These are phyloP conservation scores for Orbilia oligospora DNA, from an alignment of 2,329 filamentous ascomycete genomes.

Conservation along the genomic window DNA sequence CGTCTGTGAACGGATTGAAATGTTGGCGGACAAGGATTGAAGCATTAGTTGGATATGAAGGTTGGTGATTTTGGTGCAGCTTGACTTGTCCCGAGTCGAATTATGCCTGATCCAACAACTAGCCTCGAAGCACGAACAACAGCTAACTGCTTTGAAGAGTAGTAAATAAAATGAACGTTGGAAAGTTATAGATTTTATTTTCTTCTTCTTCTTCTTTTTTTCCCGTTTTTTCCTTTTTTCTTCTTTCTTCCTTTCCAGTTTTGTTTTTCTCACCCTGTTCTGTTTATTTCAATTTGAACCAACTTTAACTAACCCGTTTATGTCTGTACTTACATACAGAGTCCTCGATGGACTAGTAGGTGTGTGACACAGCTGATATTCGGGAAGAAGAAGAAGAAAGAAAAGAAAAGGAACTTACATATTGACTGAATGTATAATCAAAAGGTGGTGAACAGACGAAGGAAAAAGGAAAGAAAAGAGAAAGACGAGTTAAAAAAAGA, in stretches of 20 bases:
- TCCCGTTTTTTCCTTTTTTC: conserved; percentile 1
- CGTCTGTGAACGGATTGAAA: conserved; percentile 23
- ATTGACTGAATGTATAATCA: too few species aligned
- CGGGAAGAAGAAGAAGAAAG: conserved; percentile 2
- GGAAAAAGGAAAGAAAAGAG: conserved; percentile 4
- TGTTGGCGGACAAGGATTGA: conserved; percentile 45
- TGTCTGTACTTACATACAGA: not conserved
- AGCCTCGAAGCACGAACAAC: conserved; percentile 17
- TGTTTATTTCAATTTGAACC: conserved; percentile 14
- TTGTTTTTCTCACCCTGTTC: too few species aligned
- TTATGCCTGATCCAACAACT: conserved; percentile 29
- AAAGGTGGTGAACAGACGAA: conserved; percentile 1
- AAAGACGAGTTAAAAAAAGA: conserved; percentile 11
- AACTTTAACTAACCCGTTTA: not conserved
- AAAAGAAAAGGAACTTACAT: not conserved
- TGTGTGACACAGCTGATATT: conserved; percentile 42
- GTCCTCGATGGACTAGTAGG: not conserved
- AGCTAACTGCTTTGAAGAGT: conserved; percentile 15
- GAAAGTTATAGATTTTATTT: conserved; percentile 5
- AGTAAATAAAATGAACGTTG: conserved; percentile 15
- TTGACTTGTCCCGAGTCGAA: conserved; percentile 34
- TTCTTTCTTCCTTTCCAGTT: not conserved
- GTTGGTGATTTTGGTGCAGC: conserved; percentile 44
- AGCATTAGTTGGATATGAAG: conserved; percentile 8
- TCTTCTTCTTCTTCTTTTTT: not conserved